Conservation (phyloP, 2,329 filamentous ascomycete genomes). For the Aspergillus clavatus region DNA sequence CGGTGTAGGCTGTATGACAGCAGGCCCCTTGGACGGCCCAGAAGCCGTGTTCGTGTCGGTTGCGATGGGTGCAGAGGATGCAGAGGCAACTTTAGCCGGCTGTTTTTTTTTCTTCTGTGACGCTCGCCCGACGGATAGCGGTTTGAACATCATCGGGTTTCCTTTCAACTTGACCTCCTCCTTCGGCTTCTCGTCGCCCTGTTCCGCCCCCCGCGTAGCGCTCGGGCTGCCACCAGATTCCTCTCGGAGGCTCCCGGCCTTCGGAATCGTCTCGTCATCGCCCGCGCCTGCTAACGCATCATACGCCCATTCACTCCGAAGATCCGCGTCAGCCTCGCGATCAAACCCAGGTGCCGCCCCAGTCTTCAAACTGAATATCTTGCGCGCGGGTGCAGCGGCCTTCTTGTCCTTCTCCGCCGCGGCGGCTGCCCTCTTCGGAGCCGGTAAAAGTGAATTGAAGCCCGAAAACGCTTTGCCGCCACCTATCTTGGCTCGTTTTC, state of each 20-base stretch:
- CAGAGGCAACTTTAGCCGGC: conserved; percentile 22
- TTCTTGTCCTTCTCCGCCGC: conserved; percentile 26
- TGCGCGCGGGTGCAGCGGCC: conserved; percentile 41
- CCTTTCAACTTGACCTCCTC: conserved; percentile 55
- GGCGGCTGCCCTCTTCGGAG: conserved; percentile 60
- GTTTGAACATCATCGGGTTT: conserved; percentile 82
- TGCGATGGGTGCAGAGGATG: conserved; percentile 14
- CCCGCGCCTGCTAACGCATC: conserved; percentile 12
- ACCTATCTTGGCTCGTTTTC: conserved; percentile 64
- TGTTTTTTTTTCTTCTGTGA: conserved; percentile 62
- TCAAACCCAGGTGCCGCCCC: conserved; percentile 78
- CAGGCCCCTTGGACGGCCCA: conserved; percentile 9
- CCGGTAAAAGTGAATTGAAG: conserved; percentile 81
- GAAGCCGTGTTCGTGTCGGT: conserved; percentile 15
- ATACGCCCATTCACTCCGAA: conserved; percentile 25
- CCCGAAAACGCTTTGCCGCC: conserved; percentile 67
- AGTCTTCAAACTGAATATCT: conserved; percentile 72
- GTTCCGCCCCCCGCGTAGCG: conserved; percentile 1
- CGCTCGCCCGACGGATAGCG: conserved; percentile 76
- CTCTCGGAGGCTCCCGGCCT: conserved; percentile 21
- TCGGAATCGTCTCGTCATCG: conserved; percentile 23
- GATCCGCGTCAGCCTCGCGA: conserved; percentile 50
- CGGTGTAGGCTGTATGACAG: conserved; percentile 9
- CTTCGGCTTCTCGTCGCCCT: conserved; percentile 1
- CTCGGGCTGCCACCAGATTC: conserved; percentile 5